phyloP scores from a whole-genome alignment of 2,329 filamentous ascomycete genomes.

The Aspergillus sojae region DNA sequence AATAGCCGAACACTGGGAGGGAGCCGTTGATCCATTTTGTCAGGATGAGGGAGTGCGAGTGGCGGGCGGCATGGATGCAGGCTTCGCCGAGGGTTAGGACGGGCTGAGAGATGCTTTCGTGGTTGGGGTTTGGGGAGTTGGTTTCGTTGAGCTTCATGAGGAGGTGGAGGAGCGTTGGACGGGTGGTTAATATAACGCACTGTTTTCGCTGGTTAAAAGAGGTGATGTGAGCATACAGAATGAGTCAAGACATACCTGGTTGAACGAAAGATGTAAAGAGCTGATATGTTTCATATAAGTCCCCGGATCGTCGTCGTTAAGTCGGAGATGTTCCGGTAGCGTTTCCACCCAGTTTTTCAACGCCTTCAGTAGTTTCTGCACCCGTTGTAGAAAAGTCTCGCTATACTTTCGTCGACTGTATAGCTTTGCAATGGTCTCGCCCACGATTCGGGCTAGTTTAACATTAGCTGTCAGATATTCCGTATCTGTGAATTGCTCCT shows the following conservation, averaged over 20 bases:
- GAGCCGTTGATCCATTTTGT: constrained; percentile 43
- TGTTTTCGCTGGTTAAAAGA: constrained; percentile 8
- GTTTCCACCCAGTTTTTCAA: constrained; percentile 44
- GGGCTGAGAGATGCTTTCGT: constrained; percentile 38
- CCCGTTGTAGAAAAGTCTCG: constrained; percentile 42
- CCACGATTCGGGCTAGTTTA: constrained; percentile 40
- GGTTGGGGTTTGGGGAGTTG: constrained; percentile 5
- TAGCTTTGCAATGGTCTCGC: constrained; percentile 37
- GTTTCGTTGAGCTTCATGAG: constrained; percentile 37
- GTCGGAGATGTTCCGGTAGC: constrained; percentile 37
- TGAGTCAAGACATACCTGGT: constrained; percentile 22
- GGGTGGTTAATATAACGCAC: constrained; percentile 44
- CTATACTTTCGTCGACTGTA: constrained; percentile 41
- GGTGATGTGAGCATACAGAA: neutral
- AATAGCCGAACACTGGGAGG: constrained; percentile 43
- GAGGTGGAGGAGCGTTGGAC: constrained; percentile 43
- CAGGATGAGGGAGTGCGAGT: constrained; percentile 41
- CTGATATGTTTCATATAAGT: constrained; percentile 36
- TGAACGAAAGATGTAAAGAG: constrained; percentile 43
- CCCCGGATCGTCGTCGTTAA: constrained; percentile 36
- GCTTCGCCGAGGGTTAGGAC: constrained; percentile 41
- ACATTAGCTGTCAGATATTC: constrained; percentile 43
- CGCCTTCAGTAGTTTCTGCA: constrained; percentile 43
- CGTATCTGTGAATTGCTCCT: constrained; percentile 41
- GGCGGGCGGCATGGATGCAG: constrained; percentile 42